Percentiles rank a stretch among this genome's conserved stretches.
These are phyloP conservation scores for Canavalia gladiata DNA, from an alignment of 306 rosid species.

Conservation along the genomic window DNA sequence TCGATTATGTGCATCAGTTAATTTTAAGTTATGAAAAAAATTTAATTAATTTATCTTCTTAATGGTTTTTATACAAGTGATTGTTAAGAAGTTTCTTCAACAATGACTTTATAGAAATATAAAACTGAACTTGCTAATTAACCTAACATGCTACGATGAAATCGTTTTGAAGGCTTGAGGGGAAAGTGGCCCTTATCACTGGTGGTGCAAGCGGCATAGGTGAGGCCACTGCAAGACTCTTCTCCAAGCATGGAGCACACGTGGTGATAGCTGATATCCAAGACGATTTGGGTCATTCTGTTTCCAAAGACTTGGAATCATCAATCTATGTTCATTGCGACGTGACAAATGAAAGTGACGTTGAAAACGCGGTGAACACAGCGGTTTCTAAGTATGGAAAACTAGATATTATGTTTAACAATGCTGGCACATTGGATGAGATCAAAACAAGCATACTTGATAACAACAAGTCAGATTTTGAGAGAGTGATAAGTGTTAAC, in stretches of 20 bases:
- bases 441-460: constrained; percentile 47
- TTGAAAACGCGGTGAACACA: constrained; percentile 49
- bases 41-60: too few relatives aligned
- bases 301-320: constrained; percentile 27
- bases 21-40: too few relatives aligned
- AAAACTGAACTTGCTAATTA: too few relatives aligned
- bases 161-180: constrained; percentile 55
- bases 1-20: too few relatives aligned
- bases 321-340: constrained; percentile 11
- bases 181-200: constrained; percentile 66
- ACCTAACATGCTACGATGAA: too few relatives aligned
- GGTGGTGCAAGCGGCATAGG: constrained; percentile 47
- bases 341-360: constrained; percentile 53
- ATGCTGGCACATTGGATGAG: constrained; percentile 45
- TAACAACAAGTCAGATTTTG: constrained; percentile 42
- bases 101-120: too few relatives aligned
- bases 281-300: constrained; percentile 46
- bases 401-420: constrained; percentile 20
- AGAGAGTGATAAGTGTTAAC: constrained; percentile 45
- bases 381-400: constrained; percentile 52
- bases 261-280: constrained; percentile 58
- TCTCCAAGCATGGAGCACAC: constrained; percentile 59
- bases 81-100: too few relatives aligned
- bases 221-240: constrained; percentile 48
- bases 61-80: too few relatives aligned